These are phyloP conservation scores for Dentipellis fragilis DNA, from an alignment of 768 basidiomycete species.

Conservation along the genomic window DNA sequence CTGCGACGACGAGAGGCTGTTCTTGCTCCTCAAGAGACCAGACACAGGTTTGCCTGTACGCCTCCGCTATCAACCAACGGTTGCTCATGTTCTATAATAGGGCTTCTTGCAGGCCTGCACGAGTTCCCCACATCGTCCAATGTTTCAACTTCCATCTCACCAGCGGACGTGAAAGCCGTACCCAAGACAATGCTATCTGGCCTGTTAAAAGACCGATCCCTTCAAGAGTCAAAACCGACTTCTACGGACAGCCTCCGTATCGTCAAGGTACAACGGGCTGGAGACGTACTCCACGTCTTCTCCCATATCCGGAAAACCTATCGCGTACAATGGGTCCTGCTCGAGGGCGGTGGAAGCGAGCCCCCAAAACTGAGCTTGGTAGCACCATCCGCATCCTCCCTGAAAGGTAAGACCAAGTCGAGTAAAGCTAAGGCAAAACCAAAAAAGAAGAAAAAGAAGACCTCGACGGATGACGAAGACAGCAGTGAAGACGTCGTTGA, in stretches of 20 bases:
- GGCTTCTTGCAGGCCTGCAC: constrained; percentile 81
- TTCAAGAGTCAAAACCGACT: neutral
- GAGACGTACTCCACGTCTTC: constrained; percentile 73
- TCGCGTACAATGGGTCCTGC: constrained; percentile 58
- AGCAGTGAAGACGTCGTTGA: constrained; percentile 6
- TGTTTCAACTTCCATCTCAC: constrained; percentile 34
- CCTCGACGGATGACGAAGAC: constrained; percentile 3
- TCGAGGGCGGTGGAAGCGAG: constrained; percentile 44
- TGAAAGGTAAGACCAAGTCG: constrained; percentile 7
- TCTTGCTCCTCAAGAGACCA: constrained; percentile 74
- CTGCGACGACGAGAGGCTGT: constrained; percentile 37
- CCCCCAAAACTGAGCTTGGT: constrained; percentile 25
- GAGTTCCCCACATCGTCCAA: constrained; percentile 72
- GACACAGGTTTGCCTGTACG: constrained; percentile 51
- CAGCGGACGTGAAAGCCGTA: constrained; percentile 22
- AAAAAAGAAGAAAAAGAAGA: constrained; percentile 1
- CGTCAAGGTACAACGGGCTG: constrained; percentile 37
- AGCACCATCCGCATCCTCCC: neutral
- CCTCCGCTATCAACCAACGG: neutral
- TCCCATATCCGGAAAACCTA: constrained; percentile 89
- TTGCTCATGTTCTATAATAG: constrained; percentile 28
- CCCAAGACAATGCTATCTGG: constrained; percentile 28
- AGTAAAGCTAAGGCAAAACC: constrained; percentile 5
- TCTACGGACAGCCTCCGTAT: constrained; percentile 22
- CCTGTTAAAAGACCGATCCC: constrained; percentile 21